A percentile compares a stretch with the other conserved stretches of the same genome.
These are phyloP conservation scores for Wallemia ichthyophaga DNA, from an alignment of 1,284 basidiomycete genomes.

Conservation along the genomic window DNA sequence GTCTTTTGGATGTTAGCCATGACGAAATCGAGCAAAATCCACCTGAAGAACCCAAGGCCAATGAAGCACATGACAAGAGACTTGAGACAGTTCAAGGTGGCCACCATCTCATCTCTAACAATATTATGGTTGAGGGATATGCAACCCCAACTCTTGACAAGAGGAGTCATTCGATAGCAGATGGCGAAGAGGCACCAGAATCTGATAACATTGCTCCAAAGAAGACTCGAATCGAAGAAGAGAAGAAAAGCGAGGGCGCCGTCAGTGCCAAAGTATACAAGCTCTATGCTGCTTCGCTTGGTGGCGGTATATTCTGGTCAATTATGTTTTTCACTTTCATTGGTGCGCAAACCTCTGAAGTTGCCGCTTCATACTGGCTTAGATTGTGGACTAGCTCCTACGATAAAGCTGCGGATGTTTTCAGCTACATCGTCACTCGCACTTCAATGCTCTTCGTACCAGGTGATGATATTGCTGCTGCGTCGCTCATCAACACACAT, in stretches of 20 bases:
- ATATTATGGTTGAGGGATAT: background rate
- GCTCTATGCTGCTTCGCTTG: background rate
- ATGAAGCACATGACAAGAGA: slow-evolving; percentile 12
- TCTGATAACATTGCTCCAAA: background rate
- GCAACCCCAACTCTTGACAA: background rate
- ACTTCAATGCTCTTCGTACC: background rate
- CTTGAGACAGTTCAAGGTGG: background rate
- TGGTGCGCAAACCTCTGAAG: slow-evolving; percentile 19
- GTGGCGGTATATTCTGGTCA: background rate
- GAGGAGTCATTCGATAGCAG: background rate
- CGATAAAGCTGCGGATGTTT: background rate
- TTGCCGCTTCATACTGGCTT: slow-evolving; percentile 10
- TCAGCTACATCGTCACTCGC: background rate
- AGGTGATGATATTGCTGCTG: background rate
- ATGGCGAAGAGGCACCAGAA: background rate
- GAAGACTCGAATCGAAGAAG: background rate
- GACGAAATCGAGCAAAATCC: slow-evolving; percentile 21
- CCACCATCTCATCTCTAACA: slow-evolving; percentile 4
- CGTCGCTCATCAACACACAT: background rate
- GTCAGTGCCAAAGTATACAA: background rate
- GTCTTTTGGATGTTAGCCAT: slow-evolving; percentile 19
- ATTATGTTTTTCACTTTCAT: background rate
- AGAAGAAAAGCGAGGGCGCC: background rate
- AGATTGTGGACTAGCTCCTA: background rate
- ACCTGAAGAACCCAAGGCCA: slow-evolving; percentile 16